phyloP scores from a whole-genome alignment of 306 rosid species.

The Glycine tomentella region DNA sequence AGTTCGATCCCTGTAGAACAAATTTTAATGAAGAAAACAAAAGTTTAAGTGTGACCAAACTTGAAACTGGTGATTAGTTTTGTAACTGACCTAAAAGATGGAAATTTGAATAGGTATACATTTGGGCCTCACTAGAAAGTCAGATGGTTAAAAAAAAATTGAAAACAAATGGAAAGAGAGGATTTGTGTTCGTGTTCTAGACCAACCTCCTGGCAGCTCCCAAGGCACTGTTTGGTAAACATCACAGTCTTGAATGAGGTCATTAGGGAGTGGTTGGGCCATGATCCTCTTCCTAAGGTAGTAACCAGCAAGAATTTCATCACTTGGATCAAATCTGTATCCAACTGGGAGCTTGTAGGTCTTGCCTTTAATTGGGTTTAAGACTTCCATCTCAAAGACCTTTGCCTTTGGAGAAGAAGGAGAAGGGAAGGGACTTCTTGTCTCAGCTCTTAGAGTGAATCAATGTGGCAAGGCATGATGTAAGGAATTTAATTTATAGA shows the following conservation, averaged over 20 bases:
- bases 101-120: background rate
- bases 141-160: background rate
- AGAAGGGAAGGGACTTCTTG: background rate
- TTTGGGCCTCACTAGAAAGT: background rate
- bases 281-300: background rate
- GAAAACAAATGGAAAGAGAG: background rate
- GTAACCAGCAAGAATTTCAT: background rate
- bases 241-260: background rate
- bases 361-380: background rate
- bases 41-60: background rate
- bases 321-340: background rate
- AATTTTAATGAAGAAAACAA: background rate
- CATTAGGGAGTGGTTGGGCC: background rate
- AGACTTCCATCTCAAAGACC: constrained; percentile 1
- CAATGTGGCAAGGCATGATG: too few species aligned
- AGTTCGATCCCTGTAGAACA: background rate
- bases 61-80: background rate
- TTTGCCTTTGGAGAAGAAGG: background rate
- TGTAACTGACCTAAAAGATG: background rate
- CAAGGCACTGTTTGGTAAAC: background rate
- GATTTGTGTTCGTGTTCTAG: background rate
- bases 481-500: constrained; percentile 2
- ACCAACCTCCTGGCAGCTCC: background rate
- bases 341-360: background rate
- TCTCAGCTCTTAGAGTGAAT: background rate